Evolutionary conservation across 805 yeast genomes (phyloP).

Genomic region (Metschnikowia colocasiae): DNA sequence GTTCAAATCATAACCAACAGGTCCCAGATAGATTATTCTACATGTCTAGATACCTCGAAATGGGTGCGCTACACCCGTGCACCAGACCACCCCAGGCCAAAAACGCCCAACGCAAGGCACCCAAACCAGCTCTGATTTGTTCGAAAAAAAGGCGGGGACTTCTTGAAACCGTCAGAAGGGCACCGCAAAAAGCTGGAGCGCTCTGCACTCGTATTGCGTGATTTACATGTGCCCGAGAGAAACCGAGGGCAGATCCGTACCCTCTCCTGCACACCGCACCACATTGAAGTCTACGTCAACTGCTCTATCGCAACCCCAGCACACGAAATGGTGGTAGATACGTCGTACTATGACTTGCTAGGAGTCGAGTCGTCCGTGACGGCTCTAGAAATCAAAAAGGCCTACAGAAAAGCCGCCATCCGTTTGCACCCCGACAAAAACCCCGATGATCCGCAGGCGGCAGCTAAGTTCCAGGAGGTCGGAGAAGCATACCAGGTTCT

Average conservation of each 20-base stretch:
- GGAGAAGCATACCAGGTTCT: constrained; percentile 78
- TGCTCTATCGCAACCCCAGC: not conserved
- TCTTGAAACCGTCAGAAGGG: too few relatives aligned
- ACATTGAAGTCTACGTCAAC: not conserved
- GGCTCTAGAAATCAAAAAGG: constrained; percentile 42
- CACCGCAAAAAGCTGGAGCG: too few relatives aligned
- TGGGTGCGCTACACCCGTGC: not conserved
- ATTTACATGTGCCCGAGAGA: too few relatives aligned
- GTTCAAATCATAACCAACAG: too few relatives aligned
- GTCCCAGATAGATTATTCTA: too few relatives aligned
- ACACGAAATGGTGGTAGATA: constrained; percentile 43
- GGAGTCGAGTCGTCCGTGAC: constrained; percentile 35
- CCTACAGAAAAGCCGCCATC: constrained; percentile 77
- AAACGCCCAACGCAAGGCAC: not conserved
- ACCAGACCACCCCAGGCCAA: not conserved
- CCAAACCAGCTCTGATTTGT: not conserved
- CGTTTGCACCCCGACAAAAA: constrained; percentile 62
- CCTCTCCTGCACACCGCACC: not conserved
- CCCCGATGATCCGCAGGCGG: constrained; percentile 44
- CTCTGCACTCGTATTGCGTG: too few relatives aligned
- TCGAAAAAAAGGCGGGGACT: not conserved
- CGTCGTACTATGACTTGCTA: constrained; percentile 41
- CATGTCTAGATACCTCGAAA: too few relatives aligned
- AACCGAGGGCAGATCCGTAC: not conserved
- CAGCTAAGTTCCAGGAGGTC: constrained; percentile 43